A percentile compares a stretch with the other conserved stretches of the same genome.
These are phyloP conservation scores for Stephania yunnanensis DNA, from an alignment of 164 flowering plant species.

Conservation along the genomic window DNA sequence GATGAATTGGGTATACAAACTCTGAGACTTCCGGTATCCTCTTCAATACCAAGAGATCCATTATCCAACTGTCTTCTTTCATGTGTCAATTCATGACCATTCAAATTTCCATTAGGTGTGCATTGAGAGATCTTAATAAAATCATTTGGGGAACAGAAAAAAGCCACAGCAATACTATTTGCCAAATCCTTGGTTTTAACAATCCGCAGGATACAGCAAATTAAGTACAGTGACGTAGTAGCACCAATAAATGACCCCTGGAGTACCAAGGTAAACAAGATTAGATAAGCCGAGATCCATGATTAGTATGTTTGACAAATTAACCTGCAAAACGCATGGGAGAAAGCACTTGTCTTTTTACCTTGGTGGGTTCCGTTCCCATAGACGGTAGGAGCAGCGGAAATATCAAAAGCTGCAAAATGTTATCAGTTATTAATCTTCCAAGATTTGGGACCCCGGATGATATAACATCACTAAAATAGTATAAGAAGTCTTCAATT, in stretches of 20 bases:
- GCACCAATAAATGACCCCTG: slow-evolving; percentile 60
- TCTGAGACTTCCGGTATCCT: slow-evolving; percentile 18
- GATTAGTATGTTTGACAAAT: not conserved
- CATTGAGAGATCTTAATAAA: slow-evolving; percentile 31
- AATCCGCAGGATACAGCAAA: slow-evolving; percentile 91
- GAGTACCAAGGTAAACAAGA: slow-evolving; percentile 24
- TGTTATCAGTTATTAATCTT: slow-evolving; percentile 69
- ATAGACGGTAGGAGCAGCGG: slow-evolving; percentile 88
- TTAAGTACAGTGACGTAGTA: slow-evolving; percentile 73
- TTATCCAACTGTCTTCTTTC: slow-evolving; percentile 25
- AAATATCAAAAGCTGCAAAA: slow-evolving; percentile 69
- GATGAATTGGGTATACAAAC: slow-evolving; percentile 24
- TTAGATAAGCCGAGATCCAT: slow-evolving; percentile 13
- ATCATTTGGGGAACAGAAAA: slow-evolving; percentile 56
- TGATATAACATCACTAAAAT: slow-evolving; percentile 88
- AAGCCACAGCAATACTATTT: slow-evolving; percentile 70
- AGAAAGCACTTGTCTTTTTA: slow-evolving; percentile 21
- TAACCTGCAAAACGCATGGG: not conserved
- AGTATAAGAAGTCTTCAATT: slow-evolving; percentile 89
- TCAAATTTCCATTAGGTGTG: slow-evolving; percentile 49
- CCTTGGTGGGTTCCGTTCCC: slow-evolving; percentile 33
- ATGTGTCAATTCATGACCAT: slow-evolving; percentile 20
- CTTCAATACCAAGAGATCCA: slow-evolving; percentile 16
- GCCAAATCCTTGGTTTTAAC: slow-evolving; percentile 93
- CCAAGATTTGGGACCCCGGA: slow-evolving; percentile 93